Base-by-base conservation (phyloP, 805 yeast species). In the Candida chauliodis region DNA sequence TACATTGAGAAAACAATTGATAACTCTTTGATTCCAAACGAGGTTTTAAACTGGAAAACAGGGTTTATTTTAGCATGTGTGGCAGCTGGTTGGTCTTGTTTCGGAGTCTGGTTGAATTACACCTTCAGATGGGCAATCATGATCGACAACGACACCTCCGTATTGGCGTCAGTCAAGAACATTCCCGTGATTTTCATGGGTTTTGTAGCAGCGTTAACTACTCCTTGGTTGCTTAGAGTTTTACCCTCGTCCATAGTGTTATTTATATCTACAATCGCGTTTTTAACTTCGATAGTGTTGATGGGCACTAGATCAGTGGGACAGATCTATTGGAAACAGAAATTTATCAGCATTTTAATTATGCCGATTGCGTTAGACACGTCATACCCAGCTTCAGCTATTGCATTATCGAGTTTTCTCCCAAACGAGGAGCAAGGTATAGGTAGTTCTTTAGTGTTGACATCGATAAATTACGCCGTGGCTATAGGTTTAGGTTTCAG, bases 281-380 rank as follows among this genome's bases (percentile, higher is more conserved):
- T 82, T 52, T 58, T 70, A 33, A 58, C 61, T 3, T 82, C 84
- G 1, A 59, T 65, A 25, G 49, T 74, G 0, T 57, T 81, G 52
- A 59, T 76, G 34, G 76, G 79, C 1, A 64, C 75, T 0, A 64
- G 79, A 25, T 87, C 88, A 0, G 71, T 70, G 0, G 54, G 73
- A 31, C 85, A 83, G 52, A 63, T 73, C 0, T 85, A 75, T 51
- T 84, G 79, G 77, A 67, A 71, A 1, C 74, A 78, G 55, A 60
- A 73, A 6, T 72, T 84, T 50, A 78, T 81, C 2, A 67, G 75
- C 17, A 60, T 73, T 61, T 41, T 79, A 7, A 55, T 83, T 2
- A 59, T 75, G 8, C 75, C 81, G 8, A 79, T 78, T 60, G 93
- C 89, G 2, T 82, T 84, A 88, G 91, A 84, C 53, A 67, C 79